Evolutionary conservation across 2,329 filamentous ascomycete genomes (phyloP), one percentile per base, ranked within the genome.

Genomic region (Purpureocillium takamizusanense): DNA sequence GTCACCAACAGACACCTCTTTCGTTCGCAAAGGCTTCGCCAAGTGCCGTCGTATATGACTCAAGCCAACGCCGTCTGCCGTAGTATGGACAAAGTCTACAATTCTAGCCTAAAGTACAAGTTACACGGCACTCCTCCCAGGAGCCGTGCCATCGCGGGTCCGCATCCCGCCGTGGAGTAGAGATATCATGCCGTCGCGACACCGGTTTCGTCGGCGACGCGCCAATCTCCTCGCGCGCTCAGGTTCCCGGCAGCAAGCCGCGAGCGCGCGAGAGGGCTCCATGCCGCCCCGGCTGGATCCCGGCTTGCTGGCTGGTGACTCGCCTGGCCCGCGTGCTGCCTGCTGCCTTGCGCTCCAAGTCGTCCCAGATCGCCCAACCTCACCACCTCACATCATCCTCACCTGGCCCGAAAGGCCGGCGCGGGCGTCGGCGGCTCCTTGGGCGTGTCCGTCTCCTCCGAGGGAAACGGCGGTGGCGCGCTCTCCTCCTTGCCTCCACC

Each of bases 401-500:
- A 25, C 21, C 21, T 25, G 6, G 21, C 21, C 21, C 21, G 21
- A 25, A 64, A 67, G 7, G 63, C 62, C 21, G 65, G 61, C 33
- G 61, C 52, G 3, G 64, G 62, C 12, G 61, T 41, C 29, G 61
- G 57, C 5, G 59, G 53, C 12, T 60, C 58, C 38, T 56, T 56
- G 11, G 59, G 55, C 17, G 52, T 55, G 43, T 69, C 66, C 17
- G 68, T 64, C 48, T 62, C 65, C 48, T 62, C 65, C 31, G 59
- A 55, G 16, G 68, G 68, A 43, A 72, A 69, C 30, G 74, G 74
- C 25, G 76, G 70, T 39, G 81, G 77, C 13, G 77, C 68, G 51
- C 72, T 74, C 53, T 72, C 46, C 44, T 75, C 53, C 51, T 74
- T 70, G 35, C 65, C 68, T 42, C 74, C 75, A 50, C 81, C 75